Evolutionary conservation across 2,329 filamentous ascomycete species (phyloP), one percentile per base, ranked within the genome.

Genomic region (Fusarium fujikuroi): DNA sequence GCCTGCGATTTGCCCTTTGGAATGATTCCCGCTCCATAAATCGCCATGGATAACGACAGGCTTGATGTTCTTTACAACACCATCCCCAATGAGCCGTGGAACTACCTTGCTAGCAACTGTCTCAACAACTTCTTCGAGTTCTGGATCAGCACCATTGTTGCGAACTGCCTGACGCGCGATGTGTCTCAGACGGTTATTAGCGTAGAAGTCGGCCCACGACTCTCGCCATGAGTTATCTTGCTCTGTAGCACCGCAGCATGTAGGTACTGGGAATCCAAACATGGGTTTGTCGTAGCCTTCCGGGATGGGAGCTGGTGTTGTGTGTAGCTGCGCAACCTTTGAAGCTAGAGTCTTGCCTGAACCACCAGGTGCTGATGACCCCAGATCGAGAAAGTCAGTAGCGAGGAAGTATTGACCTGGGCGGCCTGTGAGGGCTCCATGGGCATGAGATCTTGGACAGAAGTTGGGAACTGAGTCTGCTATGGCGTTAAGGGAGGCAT

Each of bases 11-110:
- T 85, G 85, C 0, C 92, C 95, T 7, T 85, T 82, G 16, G 90
- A 89, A 56, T 92, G 90, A 81, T 98, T 98, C 1, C 95, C 95
- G 73, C 91, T 93, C 95, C 95, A 98, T n/a, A 98, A 82, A 83
- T 98, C 95, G 2, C 95, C 95, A 79, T 98, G 95, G 1, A 97
- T 86, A 10, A 97, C 88, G 1, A 96, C 95, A 0, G 95, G 94
- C n/a, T 80, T 85, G 32, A 96, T 86, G 0, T 87, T 88, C 53
- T 89, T 84, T 16, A 97, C 81, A 78, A 91, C 89, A 0, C 83
- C 86, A 59, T 93, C 90, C 0, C 91, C 90, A 18, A 98, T 84
- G n/a, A 98, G 82, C 2, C 92, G 84, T 2, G 94, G 94, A 3
- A 97, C 93, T 0, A 97, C 92, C 12, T 82, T 81, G 0, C 79